These are phyloP conservation scores for Ciborinia camelliae DNA, from an alignment of 2,329 filamentous ascomycete species.

Conservation along the genomic window DNA sequence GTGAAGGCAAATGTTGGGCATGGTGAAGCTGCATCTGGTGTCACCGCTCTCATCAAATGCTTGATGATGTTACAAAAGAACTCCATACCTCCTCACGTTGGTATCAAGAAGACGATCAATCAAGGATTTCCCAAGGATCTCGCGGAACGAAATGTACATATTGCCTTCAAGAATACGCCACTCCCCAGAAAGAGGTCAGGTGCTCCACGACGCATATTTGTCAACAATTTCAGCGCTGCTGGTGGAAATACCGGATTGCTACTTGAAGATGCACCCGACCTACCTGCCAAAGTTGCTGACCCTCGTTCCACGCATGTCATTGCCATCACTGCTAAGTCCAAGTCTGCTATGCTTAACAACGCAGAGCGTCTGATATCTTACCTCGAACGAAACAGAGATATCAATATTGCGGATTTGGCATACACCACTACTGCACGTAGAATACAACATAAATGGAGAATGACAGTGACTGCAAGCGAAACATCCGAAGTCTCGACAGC, in stretches of 20 bases:
- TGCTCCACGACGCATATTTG: slow-evolving; percentile 35
- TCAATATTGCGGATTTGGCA: slow-evolving; percentile 31
- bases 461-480: slow-evolving; percentile 44
- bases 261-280: slow-evolving; percentile 38
- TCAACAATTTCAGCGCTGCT: slow-evolving; percentile 47
- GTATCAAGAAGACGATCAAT: slow-evolving; percentile 39
- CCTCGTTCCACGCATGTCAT: slow-evolving; percentile 45
- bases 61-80: slow-evolving; percentile 37
- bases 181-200: background rate
- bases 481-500: slow-evolving; percentile 40
- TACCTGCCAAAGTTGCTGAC: slow-evolving; percentile 39
- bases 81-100: slow-evolving; percentile 35
- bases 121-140: slow-evolving; percentile 35
- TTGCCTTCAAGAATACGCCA: slow-evolving; percentile 28
- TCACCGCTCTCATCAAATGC: slow-evolving; percentile 38
- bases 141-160: slow-evolving; percentile 38
- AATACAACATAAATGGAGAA: slow-evolving; percentile 57
- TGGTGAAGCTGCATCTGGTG: slow-evolving; percentile 38
- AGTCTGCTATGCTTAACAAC: slow-evolving; percentile 31
- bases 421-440: slow-evolving; percentile 44
- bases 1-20: slow-evolving; percentile 40
- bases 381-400: slow-evolving; percentile 29
- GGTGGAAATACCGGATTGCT: slow-evolving; percentile 37
- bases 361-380: slow-evolving; percentile 29
- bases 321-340: slow-evolving; percentile 47